A percentile compares a stretch with the other conserved stretches of the same genome.
Evolutionary conservation across 176 grass and related monocot genomes (phyloP).

Genomic region (Themeda triandra): DNA sequence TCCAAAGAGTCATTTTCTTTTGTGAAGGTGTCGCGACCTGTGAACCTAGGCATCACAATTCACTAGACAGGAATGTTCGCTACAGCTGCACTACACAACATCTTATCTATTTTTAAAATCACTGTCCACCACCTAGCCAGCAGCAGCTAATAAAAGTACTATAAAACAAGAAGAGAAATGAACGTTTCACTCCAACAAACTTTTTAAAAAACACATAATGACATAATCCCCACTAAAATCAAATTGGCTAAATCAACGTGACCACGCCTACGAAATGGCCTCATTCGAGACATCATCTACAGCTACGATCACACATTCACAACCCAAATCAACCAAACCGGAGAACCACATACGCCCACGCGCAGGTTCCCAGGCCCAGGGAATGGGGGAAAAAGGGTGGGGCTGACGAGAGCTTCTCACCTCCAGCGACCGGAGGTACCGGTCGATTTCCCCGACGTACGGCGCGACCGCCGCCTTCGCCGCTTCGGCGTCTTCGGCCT

Average conservation of each 20-base stretch:
- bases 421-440: slow-evolving; percentile 43
- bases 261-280: background rate
- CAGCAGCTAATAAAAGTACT: slow-evolving; percentile 15
- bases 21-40: background rate
- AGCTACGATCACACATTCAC: background rate
- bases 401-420: slow-evolving; percentile 22
- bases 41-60: background rate
- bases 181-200: background rate
- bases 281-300: background rate
- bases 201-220: background rate
- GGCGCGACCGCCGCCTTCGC: slow-evolving; percentile 9
- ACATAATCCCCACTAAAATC: background rate
- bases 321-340: background rate
- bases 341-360: background rate
- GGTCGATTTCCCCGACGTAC: slow-evolving; percentile 32
- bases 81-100: background rate
- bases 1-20: background rate
- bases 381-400: background rate
- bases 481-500: background rate
- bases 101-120: background rate
- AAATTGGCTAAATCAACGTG: background rate
- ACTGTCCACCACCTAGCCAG: background rate
- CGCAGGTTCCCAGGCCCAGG: background rate
- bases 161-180: slow-evolving; percentile 3
- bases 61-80: background rate